Percentiles rank a stretch among this genome's conserved stretches.
Conservation (phyloP, 1,284 basidiomycete species). For the Phlebopus sp. region DNA sequence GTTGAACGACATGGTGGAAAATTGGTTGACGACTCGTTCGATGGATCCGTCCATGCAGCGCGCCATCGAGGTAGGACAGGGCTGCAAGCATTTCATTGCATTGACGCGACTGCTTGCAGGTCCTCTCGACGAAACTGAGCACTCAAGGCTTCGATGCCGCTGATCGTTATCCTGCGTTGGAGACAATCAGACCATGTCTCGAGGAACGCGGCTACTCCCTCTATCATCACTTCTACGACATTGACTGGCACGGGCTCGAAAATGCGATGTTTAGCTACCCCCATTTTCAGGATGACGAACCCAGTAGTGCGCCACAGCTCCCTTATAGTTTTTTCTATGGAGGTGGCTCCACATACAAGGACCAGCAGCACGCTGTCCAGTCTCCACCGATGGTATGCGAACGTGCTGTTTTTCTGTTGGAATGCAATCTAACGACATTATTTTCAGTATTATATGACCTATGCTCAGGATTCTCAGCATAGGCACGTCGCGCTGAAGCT, state of each 20-base stretch:
- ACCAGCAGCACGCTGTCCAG: background rate
- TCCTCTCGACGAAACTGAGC: no score
- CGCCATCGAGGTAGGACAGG: no score
- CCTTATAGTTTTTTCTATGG: background rate
- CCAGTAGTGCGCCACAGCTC: background rate
- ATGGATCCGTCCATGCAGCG: no score
- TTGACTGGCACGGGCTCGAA: background rate
- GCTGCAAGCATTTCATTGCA: no score
- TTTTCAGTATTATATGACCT: background rate
- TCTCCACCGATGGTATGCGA: no score
- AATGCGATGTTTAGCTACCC: background rate
- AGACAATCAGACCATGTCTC: constrained; percentile 2
- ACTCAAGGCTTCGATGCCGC: no score
- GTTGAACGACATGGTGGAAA: no score
- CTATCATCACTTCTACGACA: background rate
- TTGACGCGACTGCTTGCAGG: no score
- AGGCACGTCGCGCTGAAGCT: constrained; percentile 6
- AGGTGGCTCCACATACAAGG: background rate
- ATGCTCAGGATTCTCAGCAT: constrained; percentile 1
- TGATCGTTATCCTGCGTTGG: background rate
- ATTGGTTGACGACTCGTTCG: no score
- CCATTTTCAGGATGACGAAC: background rate
- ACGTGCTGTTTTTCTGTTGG: no score
- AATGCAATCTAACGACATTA: no score
- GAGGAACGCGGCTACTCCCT: constrained; percentile 3